These are phyloP conservation scores for Suillus decipiens DNA, from an alignment of 768 basidiomycete genomes.

Conservation along the genomic window DNA sequence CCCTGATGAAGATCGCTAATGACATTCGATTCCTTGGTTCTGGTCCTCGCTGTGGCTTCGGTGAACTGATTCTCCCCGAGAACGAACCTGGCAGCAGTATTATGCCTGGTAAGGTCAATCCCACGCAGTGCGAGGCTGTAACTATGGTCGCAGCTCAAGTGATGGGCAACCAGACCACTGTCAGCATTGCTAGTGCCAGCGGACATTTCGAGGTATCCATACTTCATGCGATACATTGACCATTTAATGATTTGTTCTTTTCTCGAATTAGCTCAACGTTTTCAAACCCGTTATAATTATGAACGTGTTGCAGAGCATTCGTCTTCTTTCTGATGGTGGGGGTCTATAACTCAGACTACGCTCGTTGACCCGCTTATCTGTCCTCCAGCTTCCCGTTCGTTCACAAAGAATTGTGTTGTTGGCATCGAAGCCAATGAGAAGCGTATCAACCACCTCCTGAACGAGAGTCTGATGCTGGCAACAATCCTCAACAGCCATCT, in stretches of 20 bases:
- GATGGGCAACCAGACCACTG: conserved; percentile 94
- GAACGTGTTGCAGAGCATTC: conserved; percentile 95
- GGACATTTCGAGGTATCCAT: conserved; percentile 91
- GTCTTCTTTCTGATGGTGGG: conserved; percentile 87
- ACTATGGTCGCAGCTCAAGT: conserved; percentile 99
- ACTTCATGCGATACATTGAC: conserved; percentile 8
- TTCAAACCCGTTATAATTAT: conserved; percentile 99
- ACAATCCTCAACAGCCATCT: conserved; percentile 95
- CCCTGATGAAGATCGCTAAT: conserved; percentile 99
- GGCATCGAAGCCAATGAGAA: conserved; percentile 97
- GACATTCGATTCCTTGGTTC: conserved; percentile 98
- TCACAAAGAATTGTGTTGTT: conserved; percentile 95
- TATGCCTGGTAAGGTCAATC: conserved; percentile 99
- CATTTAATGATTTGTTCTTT: conserved; percentile 12
- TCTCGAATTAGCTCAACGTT: conserved; percentile 77
- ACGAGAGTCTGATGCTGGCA: conserved; percentile 97
- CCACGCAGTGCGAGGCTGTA: conserved; percentile 97
- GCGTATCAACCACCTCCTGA: conserved; percentile 82
- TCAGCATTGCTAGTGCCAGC: conserved; percentile 89
- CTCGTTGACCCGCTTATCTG: conserved; percentile 12
- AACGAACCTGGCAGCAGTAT: conserved; percentile 99
- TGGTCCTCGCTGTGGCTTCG: conserved; percentile 96
- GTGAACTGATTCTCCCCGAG: conserved; percentile 92
- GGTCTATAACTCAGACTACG: conserved; percentile 8
- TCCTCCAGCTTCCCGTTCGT: conserved; percentile 74